Evolutionary conservation across 2,329 filamentous ascomycete species (phyloP), one percentile per base, ranked within the genome.

Genomic region (Trichophyton mentagrophytes): DNA sequence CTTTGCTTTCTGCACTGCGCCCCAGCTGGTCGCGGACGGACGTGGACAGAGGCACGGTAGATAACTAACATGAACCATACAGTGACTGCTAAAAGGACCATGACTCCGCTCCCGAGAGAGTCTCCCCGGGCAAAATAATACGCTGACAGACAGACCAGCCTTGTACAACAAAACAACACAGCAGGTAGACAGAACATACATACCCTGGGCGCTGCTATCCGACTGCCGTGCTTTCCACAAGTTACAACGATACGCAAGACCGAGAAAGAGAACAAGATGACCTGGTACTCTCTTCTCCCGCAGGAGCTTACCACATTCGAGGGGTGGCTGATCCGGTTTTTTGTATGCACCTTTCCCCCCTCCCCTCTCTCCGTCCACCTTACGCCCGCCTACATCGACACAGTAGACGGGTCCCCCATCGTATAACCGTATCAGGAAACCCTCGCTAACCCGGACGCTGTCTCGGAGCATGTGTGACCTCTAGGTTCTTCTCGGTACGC

Each of bases 221-320:
- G 55, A 57, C 55, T 57, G 33, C 15, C 7, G 55, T 57, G 33
- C 30, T 40, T 30, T 27, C 7, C 6, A 30, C 6, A 40, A 42
- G 25, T 2, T 33, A 36, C 53, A 38, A 38, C 53, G 11, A 56
- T n/a, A 20, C 55, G 36, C 33, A 44, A 44, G 33, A 30, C 13
- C 13, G 11, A 25, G 20, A 3, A 13, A 44, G 20, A 25, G 33
- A 57, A 38, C 33, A 38, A 44, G n/a, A 87, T 87, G 85, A 80
- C 80, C 51, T 80, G 82, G 77, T 83, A 84, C 65, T 87, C 85
- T 1, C 80, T 88, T 62, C 78, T 88, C 38, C 85, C 85, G 1
- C 74, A 79, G 17, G 75, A 79, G 61, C 75, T 86, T 60, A 78
- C 76, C 47, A 75, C 76, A 44, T 69, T 86, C 59, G 85, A 88